Evolutionary conservation across 495 filamentous ascomycete species (phyloP).

Genomic region (Pyrenula massariospora): DNA sequence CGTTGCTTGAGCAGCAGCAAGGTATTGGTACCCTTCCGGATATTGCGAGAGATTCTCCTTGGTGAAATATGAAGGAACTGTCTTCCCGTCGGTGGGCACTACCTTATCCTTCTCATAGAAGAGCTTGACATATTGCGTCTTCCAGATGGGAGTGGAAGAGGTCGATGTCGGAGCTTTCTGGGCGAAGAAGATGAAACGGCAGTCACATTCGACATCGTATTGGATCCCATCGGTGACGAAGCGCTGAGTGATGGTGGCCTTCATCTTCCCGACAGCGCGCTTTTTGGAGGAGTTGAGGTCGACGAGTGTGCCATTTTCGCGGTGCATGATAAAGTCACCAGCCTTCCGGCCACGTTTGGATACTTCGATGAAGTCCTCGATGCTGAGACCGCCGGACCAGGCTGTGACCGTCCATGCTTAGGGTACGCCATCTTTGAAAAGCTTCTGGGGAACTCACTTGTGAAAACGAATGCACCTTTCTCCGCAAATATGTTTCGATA

Average conservation of each 20-base stretch:
- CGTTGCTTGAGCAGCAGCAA: constrained; percentile 3
- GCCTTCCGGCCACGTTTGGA: constrained; percentile 12
- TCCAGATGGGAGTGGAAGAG: constrained; percentile 4
- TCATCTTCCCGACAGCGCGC: constrained; percentile 18
- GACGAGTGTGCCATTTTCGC: constrained; percentile 12
- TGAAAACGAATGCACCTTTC: constrained; percentile 13
- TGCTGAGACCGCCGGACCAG: constrained; percentile 4
- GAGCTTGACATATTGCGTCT: constrained; percentile 11
- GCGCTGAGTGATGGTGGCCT: constrained; percentile 18
- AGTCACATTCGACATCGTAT: constrained; percentile 16
- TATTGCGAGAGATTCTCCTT: constrained; percentile 7
- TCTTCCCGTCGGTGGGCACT: constrained; percentile 8
- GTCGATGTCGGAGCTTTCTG: constrained; percentile 6
- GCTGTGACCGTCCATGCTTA: background rate
- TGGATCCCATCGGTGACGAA: constrained; percentile 11
- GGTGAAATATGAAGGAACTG: constrained; percentile 9
- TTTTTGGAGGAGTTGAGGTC: constrained; percentile 12
- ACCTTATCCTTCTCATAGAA: constrained; percentile 20
- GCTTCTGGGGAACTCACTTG: constrained; percentile 3
- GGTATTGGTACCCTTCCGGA: constrained; percentile 11
- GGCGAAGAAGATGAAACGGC: constrained; percentile 16
- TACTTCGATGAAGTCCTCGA: constrained; percentile 12
- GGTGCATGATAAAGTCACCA: constrained; percentile 11
- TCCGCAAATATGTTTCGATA: constrained; percentile 9
- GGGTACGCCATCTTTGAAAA: too few species aligned